A percentile compares a stretch with the other conserved stretches of the same genome.
Conservation (phyloP, 345 rosid species). For the Capsella bursapastoris region DNA sequence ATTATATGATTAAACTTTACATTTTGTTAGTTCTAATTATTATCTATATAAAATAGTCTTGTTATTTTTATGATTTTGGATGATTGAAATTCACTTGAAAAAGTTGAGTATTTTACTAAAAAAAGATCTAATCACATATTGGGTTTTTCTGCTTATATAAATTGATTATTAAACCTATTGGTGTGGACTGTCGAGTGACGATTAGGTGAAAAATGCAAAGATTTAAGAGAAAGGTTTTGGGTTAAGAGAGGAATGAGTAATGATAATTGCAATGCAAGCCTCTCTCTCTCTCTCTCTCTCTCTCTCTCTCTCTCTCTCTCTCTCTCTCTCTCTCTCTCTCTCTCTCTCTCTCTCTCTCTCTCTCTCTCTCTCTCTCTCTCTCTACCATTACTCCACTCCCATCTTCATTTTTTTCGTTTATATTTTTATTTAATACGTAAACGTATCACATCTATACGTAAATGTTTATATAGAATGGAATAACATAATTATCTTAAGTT, state of each 20-base stretch:
- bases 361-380: constrained; percentile 45
- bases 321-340: constrained; percentile 47
- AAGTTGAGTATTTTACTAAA: neutral
- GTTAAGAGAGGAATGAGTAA: constrained; percentile 9
- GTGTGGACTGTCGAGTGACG: neutral
- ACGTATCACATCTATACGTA: neutral
- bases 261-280: constrained; percentile 53
- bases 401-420: constrained; percentile 25
- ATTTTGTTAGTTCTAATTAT: neutral
- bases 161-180: neutral
- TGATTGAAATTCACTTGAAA: neutral
- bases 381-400: constrained; percentile 48
- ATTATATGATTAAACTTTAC: neutral
- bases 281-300: constrained; percentile 51
- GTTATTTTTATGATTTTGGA: neutral
- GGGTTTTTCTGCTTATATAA: neutral
- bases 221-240: constrained; percentile 24
- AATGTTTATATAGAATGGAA: neutral
- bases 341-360: constrained; percentile 46
- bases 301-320: constrained; percentile 43
- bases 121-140: neutral
- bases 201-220: neutral
- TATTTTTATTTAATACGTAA: constrained; percentile 1
- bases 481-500: neutral
- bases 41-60: neutral